Base-by-base conservation (phyloP, 2,329 filamentous ascomycete genomes). In the Pyrenophora teres region DNA sequence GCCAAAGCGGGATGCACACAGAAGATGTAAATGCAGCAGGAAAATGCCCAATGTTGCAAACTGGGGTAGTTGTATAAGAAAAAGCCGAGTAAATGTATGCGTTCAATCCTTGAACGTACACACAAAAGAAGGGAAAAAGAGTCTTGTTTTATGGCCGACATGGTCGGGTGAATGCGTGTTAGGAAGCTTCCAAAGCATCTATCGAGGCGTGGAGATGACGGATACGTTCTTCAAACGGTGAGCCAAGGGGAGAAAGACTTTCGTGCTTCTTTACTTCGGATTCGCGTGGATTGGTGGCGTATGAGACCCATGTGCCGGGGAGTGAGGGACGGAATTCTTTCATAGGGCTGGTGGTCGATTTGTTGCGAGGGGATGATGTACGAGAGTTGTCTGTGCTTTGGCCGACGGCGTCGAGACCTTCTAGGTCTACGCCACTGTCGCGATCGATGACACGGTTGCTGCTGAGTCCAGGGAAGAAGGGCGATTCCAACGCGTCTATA, bases 381-480 rank as follows among this genome's bases (percentile, higher is more conserved):
- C 31, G 42, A 18, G 51, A 36, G 10, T 40, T 32, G 13, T 54
- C 39, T 25, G 27, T 53, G 54, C 39, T 60, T 35, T 9, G 59
- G 43, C 36, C 43, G 12, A 55, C 38, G n/a, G 58, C 57, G n/a
- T 70, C 64, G 10, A 67, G 46, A 3, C 65, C 64, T 27, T 71
- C 69, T 5, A 74, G 41, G 39, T 74, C 71, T 21, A 75, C 59
- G 3, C 69, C 72, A 46, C 71, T 74, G 50, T 75, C 72, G n/a
- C 71, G 64, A 38, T 75, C 72, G 19, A 70, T 66, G 15, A 66
- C 60, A 2, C 68, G 62, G 7, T 62, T 61, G 2, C 47, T 43
- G 10, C 54, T 30, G 27, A 30, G 27, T 30, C 27, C 33, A 7
- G 57, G 39, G 25, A 62, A 62, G 42, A 62, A 62, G 1, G 59